Evolutionary conservation across 371 early-diverging fungal genomes (phyloP).

Genomic region (Saksenaea oblongispora): DNA sequence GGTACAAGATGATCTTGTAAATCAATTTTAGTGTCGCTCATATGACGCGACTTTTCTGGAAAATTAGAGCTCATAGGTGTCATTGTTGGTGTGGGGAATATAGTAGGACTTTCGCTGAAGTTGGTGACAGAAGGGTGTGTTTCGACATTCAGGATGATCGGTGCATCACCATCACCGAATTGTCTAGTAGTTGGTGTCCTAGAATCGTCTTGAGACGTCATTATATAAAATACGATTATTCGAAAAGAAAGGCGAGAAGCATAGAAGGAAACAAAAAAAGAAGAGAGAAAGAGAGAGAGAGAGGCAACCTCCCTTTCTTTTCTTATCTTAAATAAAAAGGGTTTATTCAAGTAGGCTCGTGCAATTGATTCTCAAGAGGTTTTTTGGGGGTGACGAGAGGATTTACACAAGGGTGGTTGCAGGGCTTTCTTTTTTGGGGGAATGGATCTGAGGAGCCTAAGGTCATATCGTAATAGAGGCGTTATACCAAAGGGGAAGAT

Average conservation of each 20-base stretch:
- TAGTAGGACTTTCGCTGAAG: neutral
- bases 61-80: neutral
- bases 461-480: neutral
- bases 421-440: neutral
- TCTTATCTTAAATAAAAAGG: neutral
- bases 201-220: neutral
- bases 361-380: neutral
- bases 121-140: neutral
- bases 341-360: slow-evolving; percentile 1
- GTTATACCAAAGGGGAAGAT: neutral
- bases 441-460: neutral
- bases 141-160: neutral
- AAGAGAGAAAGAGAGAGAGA: too few relatives aligned
- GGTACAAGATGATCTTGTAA: neutral
- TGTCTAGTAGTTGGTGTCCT: neutral
- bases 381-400: neutral
- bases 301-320: neutral
- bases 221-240: neutral
- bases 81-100: neutral
- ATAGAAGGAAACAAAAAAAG: neutral
- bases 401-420: neutral
- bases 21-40: neutral
- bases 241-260: neutral
- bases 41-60: neutral
- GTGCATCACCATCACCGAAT: neutral